phyloP scores from a whole-genome alignment of 805 yeast species.

The Candida nanaspora region DNA sequence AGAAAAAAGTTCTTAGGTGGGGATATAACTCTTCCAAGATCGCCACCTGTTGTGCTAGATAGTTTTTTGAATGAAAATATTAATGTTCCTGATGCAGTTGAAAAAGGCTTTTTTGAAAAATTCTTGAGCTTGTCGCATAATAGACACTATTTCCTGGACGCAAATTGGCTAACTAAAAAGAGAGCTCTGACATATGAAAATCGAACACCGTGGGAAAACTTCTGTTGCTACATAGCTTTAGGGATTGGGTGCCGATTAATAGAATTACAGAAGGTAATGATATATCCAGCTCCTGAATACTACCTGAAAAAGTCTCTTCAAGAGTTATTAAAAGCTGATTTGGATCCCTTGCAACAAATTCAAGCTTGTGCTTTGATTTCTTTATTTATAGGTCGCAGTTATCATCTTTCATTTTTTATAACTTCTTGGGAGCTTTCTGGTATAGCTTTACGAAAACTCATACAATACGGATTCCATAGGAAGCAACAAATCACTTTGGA shows the following conservation, averaged over 20 bases:
- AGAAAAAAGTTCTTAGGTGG: constrained; percentile 11
- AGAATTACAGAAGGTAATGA: constrained; percentile 11
- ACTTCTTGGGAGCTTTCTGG: constrained; percentile 17
- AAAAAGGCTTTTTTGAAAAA: constrained; percentile 7
- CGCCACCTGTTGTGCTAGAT: constrained; percentile 7
- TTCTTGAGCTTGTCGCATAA: constrained; percentile 14
- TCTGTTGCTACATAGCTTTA: constrained; percentile 9
- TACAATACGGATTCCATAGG: constrained; percentile 15
- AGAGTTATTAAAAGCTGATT: constrained; percentile 6
- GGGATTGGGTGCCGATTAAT: constrained; percentile 15
- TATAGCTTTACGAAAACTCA: constrained; percentile 13
- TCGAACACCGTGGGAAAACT: constrained; percentile 12
- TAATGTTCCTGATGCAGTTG: constrained; percentile 9
- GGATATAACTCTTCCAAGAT: neutral
- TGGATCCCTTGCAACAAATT: constrained; percentile 11
- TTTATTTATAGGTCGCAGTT: constrained; percentile 12
- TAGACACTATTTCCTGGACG: constrained; percentile 12
- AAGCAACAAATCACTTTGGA: constrained; percentile 10
- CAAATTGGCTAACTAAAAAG: constrained; percentile 5
- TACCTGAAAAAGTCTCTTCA: constrained; percentile 12
- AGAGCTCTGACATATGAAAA: constrained; percentile 3
- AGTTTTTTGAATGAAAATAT: constrained; percentile 7
- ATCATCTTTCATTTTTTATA: constrained; percentile 12
- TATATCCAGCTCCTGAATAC: constrained; percentile 13
- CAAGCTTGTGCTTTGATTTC: constrained; percentile 16